Evolutionary conservation across 306 rosid species (phyloP), one percentile per base, ranked within the genome.

Genomic region (Betula pendula): DNA sequence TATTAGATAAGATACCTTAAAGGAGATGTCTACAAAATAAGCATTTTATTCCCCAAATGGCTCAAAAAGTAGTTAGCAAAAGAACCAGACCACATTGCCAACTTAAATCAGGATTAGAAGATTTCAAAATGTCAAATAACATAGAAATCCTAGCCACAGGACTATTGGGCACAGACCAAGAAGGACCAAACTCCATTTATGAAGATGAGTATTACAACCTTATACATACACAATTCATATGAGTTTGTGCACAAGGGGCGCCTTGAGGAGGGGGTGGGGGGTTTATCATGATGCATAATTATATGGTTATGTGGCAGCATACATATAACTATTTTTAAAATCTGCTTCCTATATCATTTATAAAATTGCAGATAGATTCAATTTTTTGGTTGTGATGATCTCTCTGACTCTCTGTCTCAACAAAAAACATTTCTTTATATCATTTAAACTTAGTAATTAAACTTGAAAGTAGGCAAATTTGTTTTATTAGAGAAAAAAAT

Each of bases 1-100:
- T 73, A 79, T 75, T 50, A 76, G 67, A 80, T 75, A 75, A 81
- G 72, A 63, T 51, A 68, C 42, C 55, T 71, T 33, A 68, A 44
- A 31, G 0, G 24, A 56, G 27, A 60, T 70, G 77, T 74, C 50
- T 66, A 33, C 24, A 8, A 68, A 68, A 16, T 3, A 63, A 31
- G 70, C 74, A 12, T 50, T 42, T 38, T 19, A 19, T 11, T 38
- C 33, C 59, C 68, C 31, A 56, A 53, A 45, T 43, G 50, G 52
- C 17, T 31, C 22, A 51, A 35, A 24, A 9, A 33, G n/a, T 22
- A 72, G 7, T 25, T 38, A 0, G 20, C n/a, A 45, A 76, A 43
- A 6, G 6, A 45, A 52, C 24, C 45, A 31, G 66, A 45, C 71
- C 27, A 15, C 51, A 67, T 13, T 29, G 73, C 40, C 1, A 27